Percentiles rank a stretch among this genome's conserved stretches.
Evolutionary conservation across 176 grass and related monocot species (phyloP).

Genomic region (Alloteropsis semialata): DNA sequence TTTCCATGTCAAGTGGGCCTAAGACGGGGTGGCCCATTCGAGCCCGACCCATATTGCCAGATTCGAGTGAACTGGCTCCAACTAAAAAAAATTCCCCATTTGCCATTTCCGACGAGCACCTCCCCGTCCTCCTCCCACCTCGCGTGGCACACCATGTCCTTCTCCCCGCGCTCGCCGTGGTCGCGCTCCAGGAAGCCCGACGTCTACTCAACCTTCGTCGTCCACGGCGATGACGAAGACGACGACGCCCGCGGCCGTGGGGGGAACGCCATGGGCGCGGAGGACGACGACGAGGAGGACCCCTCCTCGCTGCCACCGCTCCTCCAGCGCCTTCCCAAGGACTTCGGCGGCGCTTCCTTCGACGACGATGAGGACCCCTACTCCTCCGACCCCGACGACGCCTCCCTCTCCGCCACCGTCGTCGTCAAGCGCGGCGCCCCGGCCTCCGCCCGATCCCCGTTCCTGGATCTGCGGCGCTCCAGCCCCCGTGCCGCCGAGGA

Average conservation of each 20-base stretch:
- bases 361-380: conserved; percentile 76
- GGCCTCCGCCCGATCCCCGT: conserved; percentile 53
- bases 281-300: conserved; percentile 63
- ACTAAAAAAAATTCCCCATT: conserved; percentile 40
- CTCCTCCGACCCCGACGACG: conserved; percentile 48
- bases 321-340: conserved; percentile 97
- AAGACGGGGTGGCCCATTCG: neutral
- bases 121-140: conserved; percentile 32
- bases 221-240: conserved; percentile 55
- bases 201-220: conserved; percentile 83
- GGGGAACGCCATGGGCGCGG: conserved; percentile 2
- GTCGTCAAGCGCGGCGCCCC: conserved; percentile 59
- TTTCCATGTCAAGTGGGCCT: neutral
- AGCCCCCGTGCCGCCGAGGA: conserved; percentile 46
- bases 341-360: conserved; percentile 87
- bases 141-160: conserved; percentile 60
- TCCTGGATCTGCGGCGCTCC: conserved; percentile 65
- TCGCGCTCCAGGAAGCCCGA: conserved; percentile 59
- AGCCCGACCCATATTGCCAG: conserved; percentile 27
- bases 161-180: conserved; percentile 68
- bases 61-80: conserved; percentile 47
- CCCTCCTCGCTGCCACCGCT: conserved; percentile 91
- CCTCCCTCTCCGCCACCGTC: conserved; percentile 56
- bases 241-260: conserved; percentile 17
- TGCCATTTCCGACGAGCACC: conserved; percentile 43